A percentile compares a stretch with the other conserved stretches of the same genome.
phyloP scores from a whole-genome alignment of 2,329 filamentous ascomycete genomes.

The Fonsecaea erecta region DNA sequence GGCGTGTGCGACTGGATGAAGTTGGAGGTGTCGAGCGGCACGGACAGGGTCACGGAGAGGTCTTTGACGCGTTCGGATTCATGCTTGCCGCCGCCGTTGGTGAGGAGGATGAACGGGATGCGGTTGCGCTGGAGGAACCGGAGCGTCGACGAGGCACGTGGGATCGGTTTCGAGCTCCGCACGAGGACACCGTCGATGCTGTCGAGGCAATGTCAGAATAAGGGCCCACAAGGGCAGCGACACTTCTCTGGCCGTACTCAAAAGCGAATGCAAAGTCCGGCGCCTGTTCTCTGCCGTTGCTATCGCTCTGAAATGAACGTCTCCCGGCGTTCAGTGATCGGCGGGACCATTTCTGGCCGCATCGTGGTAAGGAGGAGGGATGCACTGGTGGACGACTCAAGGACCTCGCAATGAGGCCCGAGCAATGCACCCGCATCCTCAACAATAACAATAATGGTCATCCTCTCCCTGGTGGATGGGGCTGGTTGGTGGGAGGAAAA shows the following conservation, averaged over 20 bases:
- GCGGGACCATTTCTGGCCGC: background rate
- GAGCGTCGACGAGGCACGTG: slow-evolving; percentile 76
- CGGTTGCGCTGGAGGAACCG: slow-evolving; percentile 71
- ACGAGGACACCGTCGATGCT: slow-evolving; percentile 96
- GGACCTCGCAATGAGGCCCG: slow-evolving; percentile 23
- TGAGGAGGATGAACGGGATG: slow-evolving; percentile 92
- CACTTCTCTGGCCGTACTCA: slow-evolving; percentile 29
- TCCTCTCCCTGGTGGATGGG: background rate
- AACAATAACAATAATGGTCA: slow-evolving; percentile 20
- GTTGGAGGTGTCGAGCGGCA: slow-evolving; percentile 66
- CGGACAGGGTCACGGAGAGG: slow-evolving; percentile 67
- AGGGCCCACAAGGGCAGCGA: background rate
- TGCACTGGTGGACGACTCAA: slow-evolving; percentile 9
- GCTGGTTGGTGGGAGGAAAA: background rate
- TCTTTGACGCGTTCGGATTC: slow-evolving; percentile 75
- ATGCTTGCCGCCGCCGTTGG: slow-evolving; percentile 88
- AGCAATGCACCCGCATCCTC: slow-evolving; percentile 26
- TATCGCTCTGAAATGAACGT: slow-evolving; percentile 17
- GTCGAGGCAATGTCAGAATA: slow-evolving; percentile 19
- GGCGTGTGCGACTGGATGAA: slow-evolving; percentile 93
- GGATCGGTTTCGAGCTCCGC: slow-evolving; percentile 76
- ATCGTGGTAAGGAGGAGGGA: background rate
- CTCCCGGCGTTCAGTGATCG: background rate
- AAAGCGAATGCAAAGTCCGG: slow-evolving; percentile 39
- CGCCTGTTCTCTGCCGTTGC: slow-evolving; percentile 2